phyloP scores from a whole-genome alignment of 2,329 filamentous ascomycete genomes.

The Aspergillus neotritici region DNA sequence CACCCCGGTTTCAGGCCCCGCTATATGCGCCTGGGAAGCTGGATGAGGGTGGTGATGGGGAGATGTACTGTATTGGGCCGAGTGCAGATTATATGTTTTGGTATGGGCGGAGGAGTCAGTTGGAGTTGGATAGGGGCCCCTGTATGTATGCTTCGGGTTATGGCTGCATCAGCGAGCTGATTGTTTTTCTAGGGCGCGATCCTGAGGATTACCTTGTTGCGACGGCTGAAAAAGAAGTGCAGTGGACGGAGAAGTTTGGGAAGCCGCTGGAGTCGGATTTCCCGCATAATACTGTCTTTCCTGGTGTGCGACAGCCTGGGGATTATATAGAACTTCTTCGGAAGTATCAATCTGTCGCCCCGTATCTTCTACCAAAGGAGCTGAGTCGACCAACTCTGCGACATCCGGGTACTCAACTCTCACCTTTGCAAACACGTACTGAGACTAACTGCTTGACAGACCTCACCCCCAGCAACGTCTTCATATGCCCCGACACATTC shows the following conservation, averaged over 20 bases:
- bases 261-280: slow-evolving; percentile 17
- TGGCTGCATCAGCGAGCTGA: too few species aligned
- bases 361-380: slow-evolving; percentile 17
- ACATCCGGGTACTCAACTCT: slow-evolving; percentile 13
- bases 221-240: slow-evolving; percentile 15
- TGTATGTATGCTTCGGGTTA: slow-evolving; percentile 12
- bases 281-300: slow-evolving; percentile 18
- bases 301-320: slow-evolving; percentile 11
- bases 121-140: slow-evolving; percentile 18
- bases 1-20: slow-evolving; percentile 6
- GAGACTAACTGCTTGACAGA: slow-evolving; percentile 11
- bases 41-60: slow-evolving; percentile 9
- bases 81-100: slow-evolving; percentile 26
- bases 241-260: slow-evolving; percentile 15
- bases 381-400: slow-evolving; percentile 17
- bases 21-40: slow-evolving; percentile 12
- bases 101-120: slow-evolving; percentile 15
- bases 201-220: slow-evolving; percentile 14
- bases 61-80: slow-evolving; percentile 18
- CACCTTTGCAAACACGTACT: neutral
- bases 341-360: slow-evolving; percentile 18
- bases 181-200: slow-evolving; percentile 12
- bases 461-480: slow-evolving; percentile 20
- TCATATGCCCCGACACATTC: slow-evolving; percentile 14
- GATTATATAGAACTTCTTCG: slow-evolving; percentile 18